Base-by-base conservation (phyloP, 805 yeast genomes). In the Starmera amethionina region DNA sequence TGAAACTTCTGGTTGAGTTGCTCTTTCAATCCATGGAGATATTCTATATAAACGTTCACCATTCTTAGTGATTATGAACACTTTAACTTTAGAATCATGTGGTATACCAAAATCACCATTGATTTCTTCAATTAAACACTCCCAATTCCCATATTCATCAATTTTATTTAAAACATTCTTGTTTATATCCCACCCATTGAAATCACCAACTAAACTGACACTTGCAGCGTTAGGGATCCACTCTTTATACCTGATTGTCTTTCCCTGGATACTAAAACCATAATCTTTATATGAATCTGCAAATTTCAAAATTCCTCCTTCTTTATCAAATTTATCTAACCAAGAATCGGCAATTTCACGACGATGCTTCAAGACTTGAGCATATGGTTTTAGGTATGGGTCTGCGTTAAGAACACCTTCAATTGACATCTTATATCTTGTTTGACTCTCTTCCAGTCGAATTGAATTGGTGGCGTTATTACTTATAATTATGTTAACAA, bases 151-250 rank as follows among this genome's bases (percentile, higher is more conserved):
- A 57, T 60, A 86, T 33, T 72, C 71, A 53, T 84, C 82, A 22
- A 22, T 22, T 51, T 67, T 74, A 6, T 46, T 46, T 75, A 90
- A 65, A 36, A 66, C 66, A 54, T 82, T 77, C 5, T 69, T 45
- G 5, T 62, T 61, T 31, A 73, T 68, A 49, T 78, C 66, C 98
- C 98, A 90, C 45, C 68, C 56, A 60, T 90, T 90, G 70, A 93
- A 90, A 39, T 90, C 97, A 13, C 98, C 98, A 42, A 85, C 81
- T n/a, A 90, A 58, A 40, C 77, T 72, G 2, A 93, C 96, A 36
- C 58, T 65, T 4, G 52, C 54, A 2, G 96, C 97, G 54, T 86
- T 82, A 6, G 97, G 98, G 2, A 94, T 88, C 79, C 96, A 90
- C 61, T 90, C 95, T 22, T 75, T 69, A 53, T 82, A 82, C 2